Conservation (phyloP, 495 filamentous ascomycete species). For the Tuber borchii region DNA sequence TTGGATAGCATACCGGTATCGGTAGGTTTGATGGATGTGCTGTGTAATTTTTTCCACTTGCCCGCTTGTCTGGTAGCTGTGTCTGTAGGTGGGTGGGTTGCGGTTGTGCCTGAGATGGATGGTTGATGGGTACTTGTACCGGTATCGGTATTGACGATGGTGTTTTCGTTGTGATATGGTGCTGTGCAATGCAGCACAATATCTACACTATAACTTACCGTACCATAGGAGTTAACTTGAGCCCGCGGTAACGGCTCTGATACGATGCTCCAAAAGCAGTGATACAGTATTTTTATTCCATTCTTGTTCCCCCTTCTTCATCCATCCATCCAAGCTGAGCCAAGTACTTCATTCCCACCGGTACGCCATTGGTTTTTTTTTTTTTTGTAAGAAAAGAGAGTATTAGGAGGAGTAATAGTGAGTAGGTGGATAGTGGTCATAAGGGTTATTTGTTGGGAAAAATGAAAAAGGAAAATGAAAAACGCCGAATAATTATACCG, state of each 20-base stretch:
- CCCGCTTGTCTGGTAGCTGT: no score
- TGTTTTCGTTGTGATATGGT: no score
- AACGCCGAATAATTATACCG: background rate
- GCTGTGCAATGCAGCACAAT: no score
- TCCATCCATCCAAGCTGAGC: background rate
- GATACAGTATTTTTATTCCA: background rate
- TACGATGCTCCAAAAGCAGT: background rate
- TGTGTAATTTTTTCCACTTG: no score
- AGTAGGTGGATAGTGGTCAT: constrained; percentile 1
- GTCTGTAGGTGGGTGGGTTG: no score
- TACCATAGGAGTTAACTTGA: no score
- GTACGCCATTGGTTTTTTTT: background rate
- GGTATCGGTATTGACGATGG: no score
- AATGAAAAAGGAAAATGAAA: background rate
- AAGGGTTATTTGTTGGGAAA: background rate
- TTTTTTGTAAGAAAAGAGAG: background rate
- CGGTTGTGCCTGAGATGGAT: no score
- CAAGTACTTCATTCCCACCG: background rate
- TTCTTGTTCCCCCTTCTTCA: background rate
- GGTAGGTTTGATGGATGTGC: no score
- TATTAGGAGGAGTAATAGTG: background rate
- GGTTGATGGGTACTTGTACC: no score
- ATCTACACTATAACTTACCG: no score
- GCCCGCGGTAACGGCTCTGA: background rate
- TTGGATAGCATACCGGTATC: no score